Evolutionary conservation across 2,329 filamentous ascomycete species (phyloP), one percentile per base, ranked within the genome.

Genomic region (Aspergillus transmontanensis): DNA sequence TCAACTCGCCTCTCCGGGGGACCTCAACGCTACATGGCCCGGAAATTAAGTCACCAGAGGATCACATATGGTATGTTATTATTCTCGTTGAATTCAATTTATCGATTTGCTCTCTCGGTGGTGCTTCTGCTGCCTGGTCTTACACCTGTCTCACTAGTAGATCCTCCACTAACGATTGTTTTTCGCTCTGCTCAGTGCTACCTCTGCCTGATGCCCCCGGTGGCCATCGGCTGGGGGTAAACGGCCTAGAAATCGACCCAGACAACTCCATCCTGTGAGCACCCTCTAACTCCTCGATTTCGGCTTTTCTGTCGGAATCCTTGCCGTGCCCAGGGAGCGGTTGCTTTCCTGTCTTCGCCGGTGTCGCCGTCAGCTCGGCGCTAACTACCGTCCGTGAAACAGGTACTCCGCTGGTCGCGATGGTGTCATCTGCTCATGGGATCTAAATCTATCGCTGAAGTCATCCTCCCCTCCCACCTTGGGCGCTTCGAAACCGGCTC

Each of bases 401-500:
- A 97, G 94, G 72, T 99, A 98, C 81, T 97, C 95, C 53, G 95
- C 93, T 69, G 95, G 95, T 64, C 90, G 95, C 75, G 95, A 99
- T 79, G 95, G 95, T 71, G 91, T 95, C 57, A 90, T 99, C 69
- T 99, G 95, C 81, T 93, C 94, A 65, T 99, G 95, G 95, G 90
- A 98, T 78, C 83, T 97, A 54, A 73, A 75, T 57, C 63, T 70
- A 9, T 71, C 80, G 21, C 79, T 81, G 64, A 66, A 78, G 12
- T 68, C 73, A 6, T 67, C 67, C 30, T 59, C 71, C 9, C 57
- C 67, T 21, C 63, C 68, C 43, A 63, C 56, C 26, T 53, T 63
- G 43, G 61, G 61, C 62, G 48, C 60, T 57, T 69, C 69, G 41
- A 73, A 75, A 53, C 72, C 75, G 30, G 71, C 69, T 57, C 79